phyloP scores from a whole-genome alignment of 148 eudicot species.

The Agrostemma githago region DNA sequence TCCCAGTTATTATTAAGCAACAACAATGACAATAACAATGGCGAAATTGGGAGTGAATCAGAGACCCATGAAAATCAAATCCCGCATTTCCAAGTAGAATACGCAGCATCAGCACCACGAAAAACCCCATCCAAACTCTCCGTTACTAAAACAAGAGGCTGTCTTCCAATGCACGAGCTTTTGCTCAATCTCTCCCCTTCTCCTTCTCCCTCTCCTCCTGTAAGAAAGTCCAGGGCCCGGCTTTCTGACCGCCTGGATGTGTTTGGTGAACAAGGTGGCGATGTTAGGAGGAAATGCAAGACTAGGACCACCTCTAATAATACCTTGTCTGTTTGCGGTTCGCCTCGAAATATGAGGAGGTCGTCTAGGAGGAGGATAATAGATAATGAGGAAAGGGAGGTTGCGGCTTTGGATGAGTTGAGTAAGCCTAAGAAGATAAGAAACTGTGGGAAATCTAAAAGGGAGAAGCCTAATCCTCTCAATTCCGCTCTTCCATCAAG shows the following conservation, averaged over 20 bases:
- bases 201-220: constrained; percentile 18
- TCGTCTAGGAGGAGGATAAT: constrained; percentile 53
- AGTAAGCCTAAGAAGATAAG: constrained; percentile 52
- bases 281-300: constrained; percentile 41
- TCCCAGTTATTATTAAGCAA: constrained; percentile 29
- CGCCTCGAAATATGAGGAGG: constrained; percentile 54
- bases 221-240: constrained; percentile 48
- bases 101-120: constrained; percentile 41
- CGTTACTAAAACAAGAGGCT: constrained; percentile 32
- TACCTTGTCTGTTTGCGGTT: constrained; percentile 30
- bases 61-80: constrained; percentile 29
- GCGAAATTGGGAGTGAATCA: constrained; percentile 25
- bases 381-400: constrained; percentile 55
- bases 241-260: constrained; percentile 50
- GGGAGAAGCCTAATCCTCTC: constrained; percentile 39
- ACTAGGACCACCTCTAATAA: constrained; percentile 28
- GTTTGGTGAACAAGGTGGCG: constrained; percentile 34
- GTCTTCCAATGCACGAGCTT: constrained; percentile 55
- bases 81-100: constrained; percentile 46
- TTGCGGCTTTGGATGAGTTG: constrained; percentile 42
- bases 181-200: constrained; percentile 65
- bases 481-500: constrained; percentile 40
- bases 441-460: constrained; percentile 49
- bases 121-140: constrained; percentile 35
- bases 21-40: background rate